These are phyloP conservation scores for Rhodotorula toruloides DNA, from an alignment of 768 basidiomycete species.

Conservation along the genomic window DNA sequence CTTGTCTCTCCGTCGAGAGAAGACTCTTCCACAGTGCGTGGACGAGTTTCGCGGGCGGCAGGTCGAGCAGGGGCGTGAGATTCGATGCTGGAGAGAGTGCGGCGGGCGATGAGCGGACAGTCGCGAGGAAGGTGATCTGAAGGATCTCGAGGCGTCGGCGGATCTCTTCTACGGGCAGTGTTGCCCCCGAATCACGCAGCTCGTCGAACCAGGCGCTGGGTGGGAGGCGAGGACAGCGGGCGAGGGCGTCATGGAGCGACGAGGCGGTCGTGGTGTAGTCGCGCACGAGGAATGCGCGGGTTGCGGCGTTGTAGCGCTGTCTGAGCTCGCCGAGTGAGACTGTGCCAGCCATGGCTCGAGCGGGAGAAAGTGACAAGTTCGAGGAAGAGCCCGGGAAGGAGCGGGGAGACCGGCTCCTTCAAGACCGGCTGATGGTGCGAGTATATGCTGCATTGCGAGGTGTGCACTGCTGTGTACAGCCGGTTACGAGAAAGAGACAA, in stretches of 20 bases:
- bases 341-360: too few species aligned
- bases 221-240: not conserved
- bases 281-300: slow-evolving; percentile 30
- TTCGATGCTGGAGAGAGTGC: not conserved
- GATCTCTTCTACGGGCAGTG: not conserved
- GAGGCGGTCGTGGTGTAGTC: slow-evolving; percentile 23
- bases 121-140: slow-evolving; percentile 33
- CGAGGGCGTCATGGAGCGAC: slow-evolving; percentile 1
- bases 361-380: too few species aligned
- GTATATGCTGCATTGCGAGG: too few species aligned
- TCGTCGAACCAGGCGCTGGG: slow-evolving; percentile 11
- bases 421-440: too few species aligned
- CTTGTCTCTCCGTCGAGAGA: not conserved
- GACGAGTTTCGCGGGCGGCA: slow-evolving; percentile 10
- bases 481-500: too few species aligned
- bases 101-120: slow-evolving; percentile 17
- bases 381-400: too few species aligned
- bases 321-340: not conserved
- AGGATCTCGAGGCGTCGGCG: slow-evolving; percentile 23
- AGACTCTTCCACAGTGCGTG: slow-evolving; percentile 11
- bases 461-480: too few species aligned
- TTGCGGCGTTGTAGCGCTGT: slow-evolving; percentile 22
- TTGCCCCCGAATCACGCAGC: not conserved
- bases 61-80: slow-evolving; percentile 11
- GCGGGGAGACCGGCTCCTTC: too few species aligned